Evolutionary conservation across 768 basidiomycete species (phyloP).

Genomic region (Kwoniella sp.): DNA sequence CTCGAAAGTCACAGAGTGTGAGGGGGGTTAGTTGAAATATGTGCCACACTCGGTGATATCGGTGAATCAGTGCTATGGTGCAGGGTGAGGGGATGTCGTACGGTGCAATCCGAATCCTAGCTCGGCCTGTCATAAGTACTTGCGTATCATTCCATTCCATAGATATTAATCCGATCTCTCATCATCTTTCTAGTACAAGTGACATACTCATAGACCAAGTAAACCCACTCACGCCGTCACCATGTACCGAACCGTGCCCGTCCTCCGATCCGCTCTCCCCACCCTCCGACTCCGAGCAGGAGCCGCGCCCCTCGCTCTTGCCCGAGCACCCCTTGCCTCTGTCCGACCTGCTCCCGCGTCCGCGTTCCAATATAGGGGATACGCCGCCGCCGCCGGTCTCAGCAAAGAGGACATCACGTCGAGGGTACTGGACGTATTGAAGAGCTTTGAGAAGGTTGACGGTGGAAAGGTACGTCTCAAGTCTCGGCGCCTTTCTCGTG

Average conservation of each 20-base stretch:
- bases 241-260: conserved; percentile 24
- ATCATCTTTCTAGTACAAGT: neutral
- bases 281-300: conserved; percentile 33
- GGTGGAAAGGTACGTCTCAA: conserved; percentile 65
- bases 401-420: conserved; percentile 69
- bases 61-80: neutral
- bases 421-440: conserved; percentile 79
- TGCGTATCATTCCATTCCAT: too few species aligned
- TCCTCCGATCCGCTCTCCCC: conserved; percentile 47
- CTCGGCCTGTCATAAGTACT: neutral
- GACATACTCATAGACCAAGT: neutral
- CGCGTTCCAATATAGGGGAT: conserved; percentile 52
- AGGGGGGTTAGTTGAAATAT: conserved; percentile 7
- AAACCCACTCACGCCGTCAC: neutral
- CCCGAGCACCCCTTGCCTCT: conserved; percentile 5
- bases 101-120: neutral
- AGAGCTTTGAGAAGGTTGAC: conserved; percentile 87
- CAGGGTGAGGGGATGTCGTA: neutral
- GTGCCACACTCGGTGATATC: conserved; percentile 26
- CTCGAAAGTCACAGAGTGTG: neutral
- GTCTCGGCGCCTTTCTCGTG: neutral
- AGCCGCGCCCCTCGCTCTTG: conserved; percentile 13
- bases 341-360: conserved; percentile 13
- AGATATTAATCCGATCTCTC: neutral
- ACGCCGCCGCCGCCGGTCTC: conserved; percentile 70